These are phyloP conservation scores for Ceratobasidium sp. DNA, from an alignment of 1,284 basidiomycete species.

Conservation along the genomic window DNA sequence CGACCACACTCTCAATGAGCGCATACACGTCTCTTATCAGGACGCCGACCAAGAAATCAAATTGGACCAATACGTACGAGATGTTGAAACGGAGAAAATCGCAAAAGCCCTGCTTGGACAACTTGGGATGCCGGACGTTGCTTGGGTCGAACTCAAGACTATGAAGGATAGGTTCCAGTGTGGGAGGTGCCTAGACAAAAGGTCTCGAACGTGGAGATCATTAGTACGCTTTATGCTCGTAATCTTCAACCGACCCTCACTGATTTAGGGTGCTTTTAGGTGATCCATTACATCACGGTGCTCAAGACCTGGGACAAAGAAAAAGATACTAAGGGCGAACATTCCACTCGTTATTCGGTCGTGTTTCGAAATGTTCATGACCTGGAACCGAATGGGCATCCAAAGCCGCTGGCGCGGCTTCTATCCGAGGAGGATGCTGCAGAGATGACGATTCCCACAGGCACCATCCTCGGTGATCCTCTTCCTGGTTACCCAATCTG, in stretches of 20 bases:
- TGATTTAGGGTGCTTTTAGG: not conserved
- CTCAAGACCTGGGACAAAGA: not conserved
- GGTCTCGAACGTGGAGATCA: not conserved
- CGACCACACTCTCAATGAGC: not conserved
- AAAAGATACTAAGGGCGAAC: not conserved
- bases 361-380: not conserved
- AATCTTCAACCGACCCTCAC: not conserved
- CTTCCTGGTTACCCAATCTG: not conserved
- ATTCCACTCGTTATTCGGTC: not conserved
- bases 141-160: not conserved
- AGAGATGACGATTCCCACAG: not conserved
- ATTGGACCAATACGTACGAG: not conserved
- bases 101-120: not conserved
- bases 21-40: not conserved
- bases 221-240: not conserved
- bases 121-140: not conserved
- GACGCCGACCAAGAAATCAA: not conserved
- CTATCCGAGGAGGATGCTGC: not conserved
- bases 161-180: not conserved
- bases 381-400: not conserved
- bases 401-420: not conserved
- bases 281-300: not conserved
- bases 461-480: too few relatives aligned
- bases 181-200: not conserved
- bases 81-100: not conserved